Conservation (phyloP, 192 early-diverging fungal species). For the Powellomyces hirtus region DNA sequence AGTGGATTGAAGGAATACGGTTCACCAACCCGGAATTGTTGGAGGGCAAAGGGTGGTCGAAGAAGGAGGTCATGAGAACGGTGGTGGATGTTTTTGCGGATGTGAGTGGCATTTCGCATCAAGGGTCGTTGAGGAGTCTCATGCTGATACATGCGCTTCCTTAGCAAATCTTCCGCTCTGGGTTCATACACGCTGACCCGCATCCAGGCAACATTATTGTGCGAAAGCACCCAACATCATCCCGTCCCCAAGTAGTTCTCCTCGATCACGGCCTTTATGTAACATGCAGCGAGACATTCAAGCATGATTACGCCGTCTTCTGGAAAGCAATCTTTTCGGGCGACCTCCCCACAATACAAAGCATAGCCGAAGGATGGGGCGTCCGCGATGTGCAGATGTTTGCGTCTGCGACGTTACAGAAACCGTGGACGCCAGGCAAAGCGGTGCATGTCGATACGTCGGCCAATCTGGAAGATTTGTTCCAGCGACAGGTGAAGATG, state of each 20-base stretch:
- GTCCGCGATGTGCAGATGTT: constrained; percentile 55
- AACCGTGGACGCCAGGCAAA: constrained; percentile 60
- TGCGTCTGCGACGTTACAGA: constrained; percentile 66
- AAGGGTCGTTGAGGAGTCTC: constrained; percentile 73
- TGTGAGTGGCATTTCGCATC: constrained; percentile 20
- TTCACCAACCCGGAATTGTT: constrained; percentile 62
- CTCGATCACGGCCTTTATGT: constrained; percentile 94
- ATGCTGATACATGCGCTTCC: constrained; percentile 33
- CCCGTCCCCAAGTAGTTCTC: constrained; percentile 64
- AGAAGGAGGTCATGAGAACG: constrained; percentile 36
- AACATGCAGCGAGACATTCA: constrained; percentile 66
- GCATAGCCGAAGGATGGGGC: constrained; percentile 74
- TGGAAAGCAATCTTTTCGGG: constrained; percentile 81
- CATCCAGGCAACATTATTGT: constrained; percentile 73
- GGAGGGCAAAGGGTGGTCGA: constrained; percentile 20
- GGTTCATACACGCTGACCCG: constrained; percentile 77
- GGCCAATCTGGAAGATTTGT: constrained; percentile 49
- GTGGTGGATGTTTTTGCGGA: constrained; percentile 77
- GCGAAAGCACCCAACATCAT: constrained; percentile 55
- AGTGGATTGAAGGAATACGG: constrained; percentile 86
- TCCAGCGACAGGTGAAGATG: constrained; percentile 70
- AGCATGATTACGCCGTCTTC: constrained; percentile 74
- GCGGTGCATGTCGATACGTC: constrained; percentile 40
- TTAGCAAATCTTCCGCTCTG: constrained; percentile 79
- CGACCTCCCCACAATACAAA: constrained; percentile 60